A percentile compares a stretch with the other conserved stretches of the same genome.
Conservation (phyloP, 371 early-diverging fungal species). For the Rhizopus arrhizus region DNA sequence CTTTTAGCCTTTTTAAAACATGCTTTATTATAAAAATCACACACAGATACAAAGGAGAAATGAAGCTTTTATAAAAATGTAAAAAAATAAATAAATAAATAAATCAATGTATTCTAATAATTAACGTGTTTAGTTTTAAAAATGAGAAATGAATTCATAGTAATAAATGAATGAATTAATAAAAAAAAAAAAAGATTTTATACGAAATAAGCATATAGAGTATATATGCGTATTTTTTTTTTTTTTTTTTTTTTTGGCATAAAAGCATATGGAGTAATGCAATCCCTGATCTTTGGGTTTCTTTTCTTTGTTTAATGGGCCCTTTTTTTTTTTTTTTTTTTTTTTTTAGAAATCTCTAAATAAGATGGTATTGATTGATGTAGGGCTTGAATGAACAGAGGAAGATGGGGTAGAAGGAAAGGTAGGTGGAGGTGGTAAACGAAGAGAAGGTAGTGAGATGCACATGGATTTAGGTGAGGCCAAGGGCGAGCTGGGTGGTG, state of each 20-base stretch:
- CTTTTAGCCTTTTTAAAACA: no score
- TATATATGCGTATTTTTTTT: background rate
- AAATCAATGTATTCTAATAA: no score
- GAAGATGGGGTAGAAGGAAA: slow-evolving; percentile 31
- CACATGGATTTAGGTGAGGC: slow-evolving; percentile 46
- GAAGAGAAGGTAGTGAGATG: slow-evolving; percentile 33
- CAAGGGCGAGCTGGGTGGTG: slow-evolving; percentile 48
- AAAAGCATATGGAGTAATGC: background rate
- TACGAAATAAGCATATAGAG: no score
- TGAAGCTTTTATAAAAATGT: no score
- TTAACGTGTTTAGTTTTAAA: no score
- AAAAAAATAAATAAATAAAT: no score
- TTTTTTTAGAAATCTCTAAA: slow-evolving; percentile 14
- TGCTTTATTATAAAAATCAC: no score
- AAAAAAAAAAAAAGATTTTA: no score
- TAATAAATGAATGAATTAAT: no score
- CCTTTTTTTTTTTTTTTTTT: background rate
- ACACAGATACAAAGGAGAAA: no score
- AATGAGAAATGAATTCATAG: no score
- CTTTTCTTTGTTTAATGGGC: background rate
- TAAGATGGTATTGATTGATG: slow-evolving; percentile 12
- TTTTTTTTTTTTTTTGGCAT: background rate
- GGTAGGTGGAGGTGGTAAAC: slow-evolving; percentile 30
- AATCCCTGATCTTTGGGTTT: background rate
- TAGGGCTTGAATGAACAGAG: slow-evolving; percentile 37